Conservation (phyloP, 108 stramenopile genomes). For the Cyclotella sp. region DNA sequence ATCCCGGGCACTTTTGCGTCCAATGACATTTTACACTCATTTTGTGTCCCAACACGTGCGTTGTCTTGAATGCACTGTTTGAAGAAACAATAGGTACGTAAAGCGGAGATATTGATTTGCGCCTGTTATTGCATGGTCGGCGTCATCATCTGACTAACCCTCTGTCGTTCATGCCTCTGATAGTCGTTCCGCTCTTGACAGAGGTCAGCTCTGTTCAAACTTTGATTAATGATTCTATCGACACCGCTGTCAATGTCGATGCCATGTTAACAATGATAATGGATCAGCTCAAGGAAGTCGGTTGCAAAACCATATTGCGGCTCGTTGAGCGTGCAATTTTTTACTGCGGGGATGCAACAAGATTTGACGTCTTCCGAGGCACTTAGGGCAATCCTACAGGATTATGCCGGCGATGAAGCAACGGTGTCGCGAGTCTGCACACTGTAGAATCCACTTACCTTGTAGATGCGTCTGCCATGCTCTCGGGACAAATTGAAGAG, state of each 20-base stretch:
- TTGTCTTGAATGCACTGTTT: slow-evolving; percentile 67
- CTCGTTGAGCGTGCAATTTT: slow-evolving; percentile 69
- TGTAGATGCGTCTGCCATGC: too few species aligned
- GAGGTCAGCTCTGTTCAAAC: slow-evolving; percentile 54
- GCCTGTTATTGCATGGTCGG: too few species aligned
- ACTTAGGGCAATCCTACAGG: slow-evolving; percentile 58
- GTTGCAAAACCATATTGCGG: slow-evolving; percentile 74
- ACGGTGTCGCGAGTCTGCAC: slow-evolving; percentile 53
- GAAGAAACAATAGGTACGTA: slow-evolving; percentile 69
- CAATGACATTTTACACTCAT: too few species aligned
- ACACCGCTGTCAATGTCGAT: slow-evolving; percentile 33
- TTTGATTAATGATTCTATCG: slow-evolving; percentile 57
- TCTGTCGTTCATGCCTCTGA: not conserved
- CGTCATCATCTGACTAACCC: not conserved
- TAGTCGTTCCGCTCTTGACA: slow-evolving; percentile 64
- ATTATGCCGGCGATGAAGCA: slow-evolving; percentile 63
- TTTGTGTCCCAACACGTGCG: too few species aligned
- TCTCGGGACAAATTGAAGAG: too few species aligned
- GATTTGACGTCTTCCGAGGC: slow-evolving; percentile 15
- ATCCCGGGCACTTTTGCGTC: too few species aligned
- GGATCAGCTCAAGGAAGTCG: slow-evolving; percentile 55
- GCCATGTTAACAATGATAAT: slow-evolving; percentile 57
- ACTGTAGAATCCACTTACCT: slow-evolving; percentile 16
- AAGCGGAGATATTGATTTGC: not conserved
- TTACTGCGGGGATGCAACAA: slow-evolving; percentile 34